Evolutionary conservation across 768 basidiomycete species (phyloP), one percentile per base, ranked within the genome.

Genomic region (Suillus hirtellus): DNA sequence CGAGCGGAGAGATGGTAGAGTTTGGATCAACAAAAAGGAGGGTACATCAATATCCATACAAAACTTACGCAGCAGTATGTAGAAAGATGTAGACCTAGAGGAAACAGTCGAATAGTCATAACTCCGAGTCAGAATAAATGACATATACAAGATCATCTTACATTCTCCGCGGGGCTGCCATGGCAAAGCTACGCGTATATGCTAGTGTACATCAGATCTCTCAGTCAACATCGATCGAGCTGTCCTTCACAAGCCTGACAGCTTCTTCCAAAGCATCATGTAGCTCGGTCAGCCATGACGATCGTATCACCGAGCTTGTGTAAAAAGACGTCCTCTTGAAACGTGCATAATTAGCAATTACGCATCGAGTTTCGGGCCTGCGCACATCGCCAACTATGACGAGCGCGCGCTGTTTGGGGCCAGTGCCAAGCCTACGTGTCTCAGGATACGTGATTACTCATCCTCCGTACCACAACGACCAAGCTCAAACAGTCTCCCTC

Each of bases 1-100:
- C 2, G 72, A 83, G 59, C 76, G 74, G 34, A 87, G 86, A 21
- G 84, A 89, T 10, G 88, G 82, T 2, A 86, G 82, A 68, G 80
- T 79, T 24, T 96, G 92, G 93, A 84, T 94, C 19, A 85, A 96
- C 70, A 77, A 93, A 75, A 76, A 77, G 50, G 76, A 85, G 59
- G 92, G 93, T 0, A 73, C 85, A 95, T 71, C 82, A 90, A 68
- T 95, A 93, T 72, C 89, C 89, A 0, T 94, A 95, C 79, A 82
- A 84, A 72, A 88, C 87, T 4, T 80, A 78, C 58, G 79, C 89
- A 24, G 84, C 92, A 7, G 69, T 89, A 38, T 68, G 76, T 19
- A 76, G 70, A 66, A 82, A 78, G 78, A 81, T 80, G 71, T 82
- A 68, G 35, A 46, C 0, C 3, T 10, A 3, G 38, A 42, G 5